Conservation (phyloP, 139 green algal genomes). For the Picochlorum sp. region DNA sequence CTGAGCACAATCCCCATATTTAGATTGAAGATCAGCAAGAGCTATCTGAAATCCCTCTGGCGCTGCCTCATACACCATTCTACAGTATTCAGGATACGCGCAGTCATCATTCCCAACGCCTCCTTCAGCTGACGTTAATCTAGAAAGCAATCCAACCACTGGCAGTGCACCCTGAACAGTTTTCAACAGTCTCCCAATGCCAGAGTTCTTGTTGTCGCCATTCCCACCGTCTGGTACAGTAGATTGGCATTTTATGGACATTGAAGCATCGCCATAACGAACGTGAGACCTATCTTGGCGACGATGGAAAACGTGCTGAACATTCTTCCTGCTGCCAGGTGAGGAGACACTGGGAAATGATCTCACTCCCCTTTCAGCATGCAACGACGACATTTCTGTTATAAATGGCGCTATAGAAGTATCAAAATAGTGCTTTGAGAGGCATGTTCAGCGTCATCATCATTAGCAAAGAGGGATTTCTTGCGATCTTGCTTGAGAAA, state of each 20-base stretch:
- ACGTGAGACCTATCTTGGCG: too few relatives aligned
- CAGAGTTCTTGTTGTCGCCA: constrained; percentile 7
- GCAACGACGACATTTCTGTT: too few relatives aligned
- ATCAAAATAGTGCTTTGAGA: too few relatives aligned
- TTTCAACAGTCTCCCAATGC: constrained; percentile 42
- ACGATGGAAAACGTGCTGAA: too few relatives aligned
- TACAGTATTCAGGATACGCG: constrained; percentile 65
- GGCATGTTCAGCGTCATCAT: too few relatives aligned
- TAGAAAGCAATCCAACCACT: constrained; percentile 62
- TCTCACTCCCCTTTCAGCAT: background rate
- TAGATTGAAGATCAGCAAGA: constrained; percentile 42
- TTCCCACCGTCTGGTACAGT: background rate
- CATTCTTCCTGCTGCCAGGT: background rate
- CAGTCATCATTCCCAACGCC: constrained; percentile 66
- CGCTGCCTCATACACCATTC: constrained; percentile 39
- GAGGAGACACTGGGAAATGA: background rate
- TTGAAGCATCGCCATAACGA: background rate
- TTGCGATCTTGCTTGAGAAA: too few relatives aligned
- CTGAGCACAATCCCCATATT: constrained; percentile 46
- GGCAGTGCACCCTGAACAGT: constrained; percentile 58
- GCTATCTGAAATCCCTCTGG: constrained; percentile 31
- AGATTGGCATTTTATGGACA: background rate
- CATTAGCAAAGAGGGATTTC: too few relatives aligned
- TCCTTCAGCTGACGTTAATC: constrained; percentile 47
- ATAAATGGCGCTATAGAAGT: too few relatives aligned